Conservation (phyloP, 2,329 filamentous ascomycete genomes). For the Aspergillus sergii region DNA sequence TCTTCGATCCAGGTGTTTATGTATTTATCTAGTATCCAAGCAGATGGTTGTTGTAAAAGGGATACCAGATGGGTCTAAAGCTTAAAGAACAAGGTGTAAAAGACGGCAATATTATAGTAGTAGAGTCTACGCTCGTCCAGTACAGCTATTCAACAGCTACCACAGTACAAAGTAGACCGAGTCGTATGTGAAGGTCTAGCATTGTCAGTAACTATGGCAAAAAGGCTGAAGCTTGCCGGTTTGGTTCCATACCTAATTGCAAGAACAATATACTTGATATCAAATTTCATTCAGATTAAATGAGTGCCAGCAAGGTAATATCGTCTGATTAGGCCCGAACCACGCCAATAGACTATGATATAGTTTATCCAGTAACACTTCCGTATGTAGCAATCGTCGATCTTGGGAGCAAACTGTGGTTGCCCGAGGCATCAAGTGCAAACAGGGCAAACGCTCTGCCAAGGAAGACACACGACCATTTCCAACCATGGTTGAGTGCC, state of each 20-base stretch:
- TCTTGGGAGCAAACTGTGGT: neutral
- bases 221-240: neutral
- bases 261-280: neutral
- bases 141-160: neutral
- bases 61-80: neutral
- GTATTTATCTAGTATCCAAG: neutral
- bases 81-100: neutral
- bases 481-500: neutral
- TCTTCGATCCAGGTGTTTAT: neutral
- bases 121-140: neutral
- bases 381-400: neutral
- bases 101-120: neutral
- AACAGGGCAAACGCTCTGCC: neutral
- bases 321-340: neutral
- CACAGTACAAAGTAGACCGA: neutral
- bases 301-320: neutral
- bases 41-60: neutral
- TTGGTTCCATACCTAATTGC: neutral
- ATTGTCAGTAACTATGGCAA: neutral
- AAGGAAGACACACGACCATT: neutral
- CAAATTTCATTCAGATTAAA: neutral
- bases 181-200: neutral
- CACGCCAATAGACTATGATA: neutral
- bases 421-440: slow-evolving; percentile 1
- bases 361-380: neutral